A percentile compares a stretch with the other conserved stretches of the same genome.
Evolutionary conservation across 106 monocot species (phyloP).

Genomic region (Allium fistulosum): DNA sequence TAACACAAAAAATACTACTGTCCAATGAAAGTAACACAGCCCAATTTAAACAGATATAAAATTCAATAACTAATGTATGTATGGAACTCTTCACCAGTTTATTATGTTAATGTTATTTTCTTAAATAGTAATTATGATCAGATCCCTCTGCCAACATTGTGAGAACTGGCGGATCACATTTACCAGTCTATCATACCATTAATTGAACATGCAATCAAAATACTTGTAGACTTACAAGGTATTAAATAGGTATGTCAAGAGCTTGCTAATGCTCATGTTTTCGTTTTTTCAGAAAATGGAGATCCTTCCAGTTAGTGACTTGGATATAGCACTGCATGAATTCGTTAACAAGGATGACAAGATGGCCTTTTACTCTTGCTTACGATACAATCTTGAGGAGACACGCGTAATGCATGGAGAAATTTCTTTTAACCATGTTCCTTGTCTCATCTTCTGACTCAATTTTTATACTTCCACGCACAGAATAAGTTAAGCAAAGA

Average conservation of each 20-base stretch:
- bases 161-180: no score
- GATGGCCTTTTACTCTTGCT: conserved; percentile 85
- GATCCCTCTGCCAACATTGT: no score
- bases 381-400: conserved; percentile 91
- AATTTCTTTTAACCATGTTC: background rate
- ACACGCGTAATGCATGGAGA: conserved; percentile 49
- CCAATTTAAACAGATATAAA: no score
- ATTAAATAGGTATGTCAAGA: background rate
- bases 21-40: no score
- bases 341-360: conserved; percentile 99
- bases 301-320: conserved; percentile 96
- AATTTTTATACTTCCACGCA: conserved; percentile 2
- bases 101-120: no score
- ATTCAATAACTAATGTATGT: no score
- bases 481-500: conserved; percentile 84
- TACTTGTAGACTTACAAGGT: no score
- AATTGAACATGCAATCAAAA: no score
- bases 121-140: no score
- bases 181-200: no score
- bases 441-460: background rate
- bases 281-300: conserved; percentile 82
- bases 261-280: background rate
- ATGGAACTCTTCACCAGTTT: no score
- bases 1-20: no score
- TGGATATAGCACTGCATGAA: conserved; percentile 95